A percentile compares a stretch with the other conserved stretches of the same genome.
Evolutionary conservation across 2,329 filamentous ascomycete genomes (phyloP).

Genomic region (Diaporthe longicolla): DNA sequence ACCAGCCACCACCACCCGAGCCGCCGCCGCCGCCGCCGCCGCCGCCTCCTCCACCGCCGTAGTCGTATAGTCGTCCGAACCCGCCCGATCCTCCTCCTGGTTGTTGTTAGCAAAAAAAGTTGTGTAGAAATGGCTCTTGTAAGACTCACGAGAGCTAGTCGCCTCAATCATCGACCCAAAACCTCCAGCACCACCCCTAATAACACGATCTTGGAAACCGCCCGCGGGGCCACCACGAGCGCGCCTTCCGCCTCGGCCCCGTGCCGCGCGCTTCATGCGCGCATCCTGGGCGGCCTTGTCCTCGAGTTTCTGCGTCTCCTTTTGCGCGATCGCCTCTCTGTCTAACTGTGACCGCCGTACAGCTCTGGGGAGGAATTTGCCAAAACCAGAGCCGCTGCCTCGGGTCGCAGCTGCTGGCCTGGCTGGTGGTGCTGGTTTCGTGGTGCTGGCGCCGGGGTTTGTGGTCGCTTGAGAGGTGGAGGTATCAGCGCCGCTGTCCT

Average conservation of each 20-base stretch:
- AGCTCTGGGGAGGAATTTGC: slow-evolving; percentile 51
- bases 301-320: slow-evolving; percentile 50
- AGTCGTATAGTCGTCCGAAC: slow-evolving; percentile 42
- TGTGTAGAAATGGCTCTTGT: neutral
- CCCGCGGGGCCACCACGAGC: slow-evolving; percentile 46
- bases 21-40: slow-evolving; percentile 29
- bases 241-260: slow-evolving; percentile 47
- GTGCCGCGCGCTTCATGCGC: slow-evolving; percentile 43
- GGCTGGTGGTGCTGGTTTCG: neutral
- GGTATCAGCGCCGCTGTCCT: neutral
- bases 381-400: slow-evolving; percentile 36
- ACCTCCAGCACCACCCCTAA: slow-evolving; percentile 36
- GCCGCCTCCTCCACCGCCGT: slow-evolving; percentile 44
- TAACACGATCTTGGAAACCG: slow-evolving; percentile 37
- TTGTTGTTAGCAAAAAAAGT: slow-evolving; percentile 13
- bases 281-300: slow-evolving; percentile 52
- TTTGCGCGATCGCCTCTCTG: slow-evolving; percentile 54
- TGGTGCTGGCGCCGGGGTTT: slow-evolving; percentile 23
- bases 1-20: slow-evolving; percentile 27
- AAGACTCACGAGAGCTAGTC: slow-evolving; percentile 33
- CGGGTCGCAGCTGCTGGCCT: slow-evolving; percentile 31
- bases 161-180: slow-evolving; percentile 40
- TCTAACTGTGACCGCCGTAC: slow-evolving; percentile 53
- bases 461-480: slow-evolving; percentile 19
- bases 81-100: slow-evolving; percentile 25